A percentile compares a stretch with the other conserved stretches of the same genome.
Evolutionary conservation across 2,329 filamentous ascomycete species (phyloP).

Genomic region (Magnaporthiopsis incrustans): DNA sequence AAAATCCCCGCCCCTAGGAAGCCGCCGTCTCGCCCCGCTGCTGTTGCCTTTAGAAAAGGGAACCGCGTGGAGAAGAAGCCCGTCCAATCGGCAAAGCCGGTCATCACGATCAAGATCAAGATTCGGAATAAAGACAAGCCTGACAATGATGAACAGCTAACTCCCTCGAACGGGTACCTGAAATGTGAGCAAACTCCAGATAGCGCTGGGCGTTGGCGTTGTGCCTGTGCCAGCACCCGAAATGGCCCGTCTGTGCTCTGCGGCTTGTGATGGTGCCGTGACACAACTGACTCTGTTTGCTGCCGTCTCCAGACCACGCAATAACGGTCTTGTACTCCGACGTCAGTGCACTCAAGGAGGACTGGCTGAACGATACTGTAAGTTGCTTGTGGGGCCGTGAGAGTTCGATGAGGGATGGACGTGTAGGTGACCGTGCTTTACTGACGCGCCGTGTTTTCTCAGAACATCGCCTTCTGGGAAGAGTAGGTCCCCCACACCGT

Average conservation of each 20-base stretch:
- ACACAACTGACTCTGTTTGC: conserved; percentile 7
- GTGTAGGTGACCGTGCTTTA: conserved; percentile 14
- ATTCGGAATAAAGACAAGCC: conserved; percentile 3
- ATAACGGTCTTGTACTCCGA: conserved; percentile 55
- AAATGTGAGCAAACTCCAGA: conserved; percentile 8
- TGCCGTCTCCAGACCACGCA: conserved; percentile 30
- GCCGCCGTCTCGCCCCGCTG: not conserved
- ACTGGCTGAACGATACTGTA: conserved; percentile 97
- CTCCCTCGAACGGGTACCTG: conserved; percentile 10
- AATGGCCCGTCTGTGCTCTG: no score
- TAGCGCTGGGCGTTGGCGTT: not conserved
- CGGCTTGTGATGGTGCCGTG: no score
- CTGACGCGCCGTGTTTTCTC: not conserved
- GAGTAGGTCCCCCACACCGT: conserved; percentile 49
- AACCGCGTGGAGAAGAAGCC: no score
- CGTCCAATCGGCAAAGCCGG: no score
- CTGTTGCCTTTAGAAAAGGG: conserved; percentile 3
- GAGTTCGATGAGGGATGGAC: not conserved
- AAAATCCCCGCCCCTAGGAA: not conserved
- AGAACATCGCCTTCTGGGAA: conserved; percentile 98
- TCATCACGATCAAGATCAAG: not conserved
- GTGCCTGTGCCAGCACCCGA: not conserved
- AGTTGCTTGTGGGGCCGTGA: conserved; percentile 19
- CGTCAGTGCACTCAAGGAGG: conserved; percentile 76
- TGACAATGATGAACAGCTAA: conserved; percentile 7